Conservation (phyloP, 805 yeast species). For the Candida endomychidarum region DNA sequence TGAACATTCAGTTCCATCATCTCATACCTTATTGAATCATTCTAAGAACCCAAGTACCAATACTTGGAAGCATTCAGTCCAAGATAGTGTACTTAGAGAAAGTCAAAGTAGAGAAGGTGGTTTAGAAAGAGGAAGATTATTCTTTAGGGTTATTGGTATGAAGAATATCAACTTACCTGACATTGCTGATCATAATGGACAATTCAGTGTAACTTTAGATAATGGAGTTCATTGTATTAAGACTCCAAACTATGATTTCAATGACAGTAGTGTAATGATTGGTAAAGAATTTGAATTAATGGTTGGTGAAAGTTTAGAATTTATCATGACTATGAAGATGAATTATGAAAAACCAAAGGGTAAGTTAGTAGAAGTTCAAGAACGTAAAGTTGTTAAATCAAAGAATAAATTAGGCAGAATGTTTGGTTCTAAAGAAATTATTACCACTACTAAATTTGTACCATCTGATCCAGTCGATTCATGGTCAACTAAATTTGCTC, state of each 20-base stretch:
- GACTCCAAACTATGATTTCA: constrained; percentile 53
- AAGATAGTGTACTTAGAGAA: constrained; percentile 16
- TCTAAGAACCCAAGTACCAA: constrained; percentile 6
- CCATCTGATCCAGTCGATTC: constrained; percentile 54
- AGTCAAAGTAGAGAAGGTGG: constrained; percentile 9
- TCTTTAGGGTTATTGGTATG: constrained; percentile 49
- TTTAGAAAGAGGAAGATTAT: constrained; percentile 53
- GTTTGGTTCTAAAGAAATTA: constrained; percentile 47
- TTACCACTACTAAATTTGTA: constrained; percentile 52
- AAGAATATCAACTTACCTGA: constrained; percentile 50
- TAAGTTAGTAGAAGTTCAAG: constrained; percentile 58
- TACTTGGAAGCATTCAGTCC: constrained; percentile 17
- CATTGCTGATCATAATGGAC: constrained; percentile 43
- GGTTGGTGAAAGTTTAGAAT: constrained; percentile 58
- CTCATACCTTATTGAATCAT: constrained; percentile 15
- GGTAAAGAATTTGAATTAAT: constrained; percentile 79
- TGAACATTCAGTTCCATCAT: constrained; percentile 16
- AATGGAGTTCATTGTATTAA: constrained; percentile 80
- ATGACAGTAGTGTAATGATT: constrained; percentile 35
- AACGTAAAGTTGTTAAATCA: constrained; percentile 50
- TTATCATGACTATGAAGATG: constrained; percentile 73
- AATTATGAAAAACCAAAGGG: constrained; percentile 51
- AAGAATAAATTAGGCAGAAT: constrained; percentile 46
- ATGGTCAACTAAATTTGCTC: constrained; percentile 67
- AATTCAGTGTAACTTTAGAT: constrained; percentile 59